These are phyloP conservation scores for Salisapilia sapeloensis DNA, from an alignment of 352 stramenopile genomes.

Conservation along the genomic window DNA sequence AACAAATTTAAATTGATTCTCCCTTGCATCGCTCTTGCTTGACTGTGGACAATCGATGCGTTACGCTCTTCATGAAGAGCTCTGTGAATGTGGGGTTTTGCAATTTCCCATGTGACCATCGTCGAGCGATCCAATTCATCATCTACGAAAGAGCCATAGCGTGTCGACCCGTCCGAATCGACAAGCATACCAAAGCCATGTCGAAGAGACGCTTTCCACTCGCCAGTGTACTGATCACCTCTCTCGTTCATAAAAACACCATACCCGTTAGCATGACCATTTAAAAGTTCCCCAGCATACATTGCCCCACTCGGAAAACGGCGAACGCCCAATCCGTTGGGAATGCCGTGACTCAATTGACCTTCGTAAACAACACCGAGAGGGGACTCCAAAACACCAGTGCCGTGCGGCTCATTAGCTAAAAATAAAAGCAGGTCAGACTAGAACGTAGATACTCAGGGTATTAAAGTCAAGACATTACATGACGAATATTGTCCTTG, in stretches of 20 bases:
- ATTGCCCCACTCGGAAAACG: constrained; percentile 14
- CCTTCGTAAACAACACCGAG: constrained; percentile 20
- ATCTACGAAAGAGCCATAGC: constrained; percentile 7
- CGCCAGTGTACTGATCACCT: constrained; percentile 18
- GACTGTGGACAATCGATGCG: constrained; percentile 7
- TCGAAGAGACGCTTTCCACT: constrained; percentile 17
- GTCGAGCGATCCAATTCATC: constrained; percentile 2
- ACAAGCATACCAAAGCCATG: constrained; percentile 20
- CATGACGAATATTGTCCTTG: no score
- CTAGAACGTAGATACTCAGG: no score
- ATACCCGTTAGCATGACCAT: constrained; percentile 11
- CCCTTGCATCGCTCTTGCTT: constrained; percentile 16
- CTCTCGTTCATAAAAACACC: constrained; percentile 24
- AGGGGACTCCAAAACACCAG: constrained; percentile 14
- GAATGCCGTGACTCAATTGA: constrained; percentile 12
- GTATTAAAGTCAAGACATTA: no score
- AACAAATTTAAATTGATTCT: no score
- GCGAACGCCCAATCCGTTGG: constrained; percentile 21
- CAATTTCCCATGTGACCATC: constrained; percentile 4
- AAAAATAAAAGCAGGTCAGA: background rate
- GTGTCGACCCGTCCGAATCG: constrained; percentile 10
- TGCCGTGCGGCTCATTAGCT: constrained; percentile 16
- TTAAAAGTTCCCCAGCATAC: constrained; percentile 18
- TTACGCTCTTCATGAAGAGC: constrained; percentile 19
- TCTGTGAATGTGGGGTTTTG: constrained; percentile 9